A percentile compares a stretch with the other conserved stretches of the same genome.
Conservation (phyloP, 306 rosid species). For the Quercus agrifolia region DNA sequence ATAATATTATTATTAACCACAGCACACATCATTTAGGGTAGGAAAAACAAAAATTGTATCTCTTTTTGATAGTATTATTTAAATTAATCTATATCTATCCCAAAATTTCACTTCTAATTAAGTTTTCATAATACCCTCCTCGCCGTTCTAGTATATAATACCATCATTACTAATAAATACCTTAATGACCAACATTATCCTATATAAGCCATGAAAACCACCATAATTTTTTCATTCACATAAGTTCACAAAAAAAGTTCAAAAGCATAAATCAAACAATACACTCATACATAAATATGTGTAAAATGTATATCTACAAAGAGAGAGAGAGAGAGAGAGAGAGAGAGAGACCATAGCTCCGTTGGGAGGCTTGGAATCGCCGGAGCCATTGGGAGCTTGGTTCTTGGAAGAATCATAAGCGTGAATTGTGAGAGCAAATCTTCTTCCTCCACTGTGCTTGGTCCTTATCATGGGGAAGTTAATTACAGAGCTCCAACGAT, state of each 20-base stretch:
- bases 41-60: background rate
- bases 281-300: background rate
- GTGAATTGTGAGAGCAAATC: slow-evolving; percentile 26
- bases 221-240: background rate
- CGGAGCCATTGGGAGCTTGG: slow-evolving; percentile 24
- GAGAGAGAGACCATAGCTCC: slow-evolving; percentile 33
- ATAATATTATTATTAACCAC: background rate
- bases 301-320: background rate
- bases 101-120: background rate
- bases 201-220: background rate
- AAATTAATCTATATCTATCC: background rate
- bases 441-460: slow-evolving; percentile 12
- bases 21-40: background rate
- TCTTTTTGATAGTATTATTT: background rate
- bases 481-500: slow-evolving; percentile 22
- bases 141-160: background rate
- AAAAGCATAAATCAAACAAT: background rate
- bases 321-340: background rate
- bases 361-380: slow-evolving; percentile 48
- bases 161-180: background rate
- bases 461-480: slow-evolving; percentile 20
- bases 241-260: background rate
- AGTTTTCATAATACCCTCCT: background rate
- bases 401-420: slow-evolving; percentile 46
- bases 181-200: background rate